Conservation (phyloP, 1,284 basidiomycete species). For the Leucoagaricus sp. region DNA sequence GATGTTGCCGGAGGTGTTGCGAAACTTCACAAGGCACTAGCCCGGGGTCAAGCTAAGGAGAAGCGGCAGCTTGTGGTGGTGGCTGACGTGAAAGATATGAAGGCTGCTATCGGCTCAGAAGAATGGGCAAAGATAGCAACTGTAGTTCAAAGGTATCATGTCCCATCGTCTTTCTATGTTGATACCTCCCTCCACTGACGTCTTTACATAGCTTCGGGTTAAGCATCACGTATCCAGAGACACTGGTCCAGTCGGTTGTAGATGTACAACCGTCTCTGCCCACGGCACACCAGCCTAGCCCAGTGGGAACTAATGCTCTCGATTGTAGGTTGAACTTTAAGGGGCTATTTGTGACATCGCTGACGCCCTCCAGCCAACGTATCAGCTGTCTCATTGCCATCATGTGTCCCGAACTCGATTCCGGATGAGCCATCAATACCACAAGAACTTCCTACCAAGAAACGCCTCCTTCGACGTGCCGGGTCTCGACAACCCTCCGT, state of each 20-base stretch:
- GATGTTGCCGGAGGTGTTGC: conserved; percentile 46
- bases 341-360: not conserved
- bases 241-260: conserved; percentile 45
- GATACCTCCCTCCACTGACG: not conserved
- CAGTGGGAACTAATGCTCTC: conserved; percentile 16
- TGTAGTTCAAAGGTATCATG: conserved; percentile 51
- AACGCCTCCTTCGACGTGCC: conserved; percentile 33
- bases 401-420: conserved; percentile 44
- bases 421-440: conserved; percentile 41
- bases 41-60: conserved; percentile 50
- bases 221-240: conserved; percentile 35
- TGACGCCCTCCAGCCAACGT: not conserved
- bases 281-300: conserved; percentile 14
- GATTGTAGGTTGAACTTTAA: conserved; percentile 14
- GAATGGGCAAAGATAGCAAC: conserved; percentile 52
- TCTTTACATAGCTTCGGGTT: conserved; percentile 36
- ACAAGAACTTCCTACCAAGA: conserved; percentile 23
- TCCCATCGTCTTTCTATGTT: not conserved
- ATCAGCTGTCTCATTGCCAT: conserved; percentile 28
- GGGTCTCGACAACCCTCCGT: conserved; percentile 35
- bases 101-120: conserved; percentile 48
- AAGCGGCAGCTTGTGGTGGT: conserved; percentile 53
- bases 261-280: conserved; percentile 37
- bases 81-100: conserved; percentile 46
- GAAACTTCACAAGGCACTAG: conserved; percentile 52